Evolutionary conservation across 2,329 filamentous ascomycete genomes (phyloP).

Genomic region (Diaporthe helianthi): DNA sequence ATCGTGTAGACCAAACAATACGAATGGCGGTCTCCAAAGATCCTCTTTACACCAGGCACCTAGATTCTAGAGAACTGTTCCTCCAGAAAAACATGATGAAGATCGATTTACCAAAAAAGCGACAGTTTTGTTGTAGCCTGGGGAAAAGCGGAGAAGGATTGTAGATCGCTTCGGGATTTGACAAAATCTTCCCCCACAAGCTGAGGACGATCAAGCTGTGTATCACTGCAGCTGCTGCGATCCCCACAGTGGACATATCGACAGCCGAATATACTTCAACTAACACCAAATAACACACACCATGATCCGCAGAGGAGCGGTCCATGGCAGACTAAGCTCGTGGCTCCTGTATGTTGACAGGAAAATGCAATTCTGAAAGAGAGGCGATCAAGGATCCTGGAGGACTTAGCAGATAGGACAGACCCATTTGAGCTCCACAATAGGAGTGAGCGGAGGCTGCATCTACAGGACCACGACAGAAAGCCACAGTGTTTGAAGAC

Average conservation of each 20-base stretch:
- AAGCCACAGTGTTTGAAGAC: neutral
- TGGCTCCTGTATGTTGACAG: neutral
- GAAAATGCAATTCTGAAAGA: neutral
- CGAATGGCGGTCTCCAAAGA: neutral
- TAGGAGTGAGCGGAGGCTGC: neutral
- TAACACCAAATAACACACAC: too few relatives aligned
- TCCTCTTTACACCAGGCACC: neutral
- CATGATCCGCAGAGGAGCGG: neutral
- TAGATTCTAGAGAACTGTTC: neutral
- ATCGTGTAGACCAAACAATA: neutral
- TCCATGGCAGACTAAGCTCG: neutral
- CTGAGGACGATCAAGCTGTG: neutral
- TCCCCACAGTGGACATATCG: neutral
- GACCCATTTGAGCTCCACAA: neutral
- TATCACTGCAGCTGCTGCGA: too few relatives aligned
- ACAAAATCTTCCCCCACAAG: neutral
- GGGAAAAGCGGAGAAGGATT: neutral
- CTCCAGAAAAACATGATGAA: neutral
- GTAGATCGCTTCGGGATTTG: neutral
- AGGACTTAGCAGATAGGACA: neutral
- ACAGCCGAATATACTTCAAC: neutral
- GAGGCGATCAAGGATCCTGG: neutral
- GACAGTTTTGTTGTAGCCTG: neutral
- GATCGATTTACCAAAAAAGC: neutral
- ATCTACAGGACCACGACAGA: neutral